Conservation (phyloP, 495 filamentous ascomycete genomes). For the Emericellopsis terricola region DNA sequence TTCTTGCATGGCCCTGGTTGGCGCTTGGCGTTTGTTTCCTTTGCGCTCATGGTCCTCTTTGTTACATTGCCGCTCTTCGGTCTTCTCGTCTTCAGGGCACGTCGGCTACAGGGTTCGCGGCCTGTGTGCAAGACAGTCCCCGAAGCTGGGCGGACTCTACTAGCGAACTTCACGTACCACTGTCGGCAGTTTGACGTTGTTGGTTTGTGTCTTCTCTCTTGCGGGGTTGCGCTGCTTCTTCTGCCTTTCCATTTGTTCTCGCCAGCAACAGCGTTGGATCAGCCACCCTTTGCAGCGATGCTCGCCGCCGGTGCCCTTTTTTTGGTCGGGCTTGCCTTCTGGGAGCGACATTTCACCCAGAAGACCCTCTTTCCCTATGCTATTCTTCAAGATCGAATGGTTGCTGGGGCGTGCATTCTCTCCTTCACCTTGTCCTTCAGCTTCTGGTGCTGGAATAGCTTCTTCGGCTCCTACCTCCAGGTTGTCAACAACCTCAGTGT, state of each 20-base stretch:
- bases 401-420: constrained; percentile 37
- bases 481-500: constrained; percentile 48
- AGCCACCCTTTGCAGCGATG: constrained; percentile 36
- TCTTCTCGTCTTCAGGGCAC: constrained; percentile 20
- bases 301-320: constrained; percentile 35
- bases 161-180: constrained; percentile 33
- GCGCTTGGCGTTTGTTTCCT: constrained; percentile 40
- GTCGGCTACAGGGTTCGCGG: constrained; percentile 19
- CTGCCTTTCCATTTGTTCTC: constrained; percentile 40
- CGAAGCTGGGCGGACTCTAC: constrained; percentile 26
- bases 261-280: constrained; percentile 28
- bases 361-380: constrained; percentile 38
- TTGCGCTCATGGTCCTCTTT: constrained; percentile 24
- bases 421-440: constrained; percentile 38
- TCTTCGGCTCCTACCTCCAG: constrained; percentile 54
- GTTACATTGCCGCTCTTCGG: constrained; percentile 8
- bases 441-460: constrained; percentile 31
- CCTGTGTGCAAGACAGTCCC: too few relatives aligned
- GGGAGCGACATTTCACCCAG: constrained; percentile 35
- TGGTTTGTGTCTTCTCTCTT: constrained; percentile 34
- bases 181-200: constrained; percentile 40
- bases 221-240: constrained; percentile 39
- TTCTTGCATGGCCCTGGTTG: constrained; percentile 26
- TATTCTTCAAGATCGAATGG: constrained; percentile 37
- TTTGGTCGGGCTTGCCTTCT: constrained; percentile 35